A percentile compares a stretch with the other conserved stretches of the same genome.
phyloP scores from a whole-genome alignment of 306 rosid species.

The Acacia confusa region DNA sequence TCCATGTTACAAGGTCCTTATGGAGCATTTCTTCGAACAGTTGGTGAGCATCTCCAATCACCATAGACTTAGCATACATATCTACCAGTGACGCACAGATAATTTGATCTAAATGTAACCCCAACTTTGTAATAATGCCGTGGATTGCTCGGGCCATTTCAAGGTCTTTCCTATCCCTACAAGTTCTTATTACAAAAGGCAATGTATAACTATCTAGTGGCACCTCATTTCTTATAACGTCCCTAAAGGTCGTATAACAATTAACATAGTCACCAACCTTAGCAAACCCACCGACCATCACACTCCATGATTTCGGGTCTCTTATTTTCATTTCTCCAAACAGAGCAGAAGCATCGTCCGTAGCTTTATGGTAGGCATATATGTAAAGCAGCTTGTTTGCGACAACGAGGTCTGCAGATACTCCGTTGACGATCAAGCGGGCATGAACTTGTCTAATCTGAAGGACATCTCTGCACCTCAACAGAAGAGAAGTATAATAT shows the following conservation, averaged over 20 bases:
- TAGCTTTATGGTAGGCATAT: slow-evolving; percentile 47
- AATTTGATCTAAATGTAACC: slow-evolving; percentile 53
- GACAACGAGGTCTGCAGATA: slow-evolving; percentile 45
- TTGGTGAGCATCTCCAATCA: slow-evolving; percentile 48
- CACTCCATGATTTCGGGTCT: slow-evolving; percentile 63
- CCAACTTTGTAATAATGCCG: slow-evolving; percentile 48
- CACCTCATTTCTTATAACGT: slow-evolving; percentile 45
- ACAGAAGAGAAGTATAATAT: slow-evolving; percentile 36
- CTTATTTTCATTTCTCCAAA: slow-evolving; percentile 51
- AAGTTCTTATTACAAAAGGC: slow-evolving; percentile 65
- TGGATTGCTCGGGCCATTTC: slow-evolving; percentile 60
- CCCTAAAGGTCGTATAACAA: slow-evolving; percentile 62
- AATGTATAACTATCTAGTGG: slow-evolving; percentile 58
- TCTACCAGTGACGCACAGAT: slow-evolving; percentile 68
- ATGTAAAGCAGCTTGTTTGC: slow-evolving; percentile 71
- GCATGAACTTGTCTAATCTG: slow-evolving; percentile 69
- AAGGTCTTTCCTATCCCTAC: slow-evolving; percentile 53
- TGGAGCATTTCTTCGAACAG: slow-evolving; percentile 61
- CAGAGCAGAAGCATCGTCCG: slow-evolving; percentile 48
- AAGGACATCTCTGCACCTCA: slow-evolving; percentile 46
- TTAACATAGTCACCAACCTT: slow-evolving; percentile 50
- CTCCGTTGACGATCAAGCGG: slow-evolving; percentile 42
- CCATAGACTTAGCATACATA: slow-evolving; percentile 63
- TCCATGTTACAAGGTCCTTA: slow-evolving; percentile 72
- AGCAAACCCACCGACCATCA: slow-evolving; percentile 69